Evolutionary conservation across 768 basidiomycete genomes (phyloP).

Genomic region (Pleurotus pulmonarius): DNA sequence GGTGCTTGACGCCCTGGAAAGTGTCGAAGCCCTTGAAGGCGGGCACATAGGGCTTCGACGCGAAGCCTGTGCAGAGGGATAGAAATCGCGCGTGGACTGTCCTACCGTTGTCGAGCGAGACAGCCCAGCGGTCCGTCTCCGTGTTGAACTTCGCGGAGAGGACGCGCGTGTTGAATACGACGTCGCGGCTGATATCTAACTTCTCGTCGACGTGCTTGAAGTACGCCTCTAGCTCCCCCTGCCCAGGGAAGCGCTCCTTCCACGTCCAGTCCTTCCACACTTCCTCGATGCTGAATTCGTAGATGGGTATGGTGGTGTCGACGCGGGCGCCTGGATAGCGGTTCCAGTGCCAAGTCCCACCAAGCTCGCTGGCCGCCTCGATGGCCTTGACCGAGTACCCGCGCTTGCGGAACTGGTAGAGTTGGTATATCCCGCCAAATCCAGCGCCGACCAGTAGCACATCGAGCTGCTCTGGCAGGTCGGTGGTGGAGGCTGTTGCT

Average conservation of each 20-base stretch:
- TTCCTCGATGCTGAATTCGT: conserved; percentile 5
- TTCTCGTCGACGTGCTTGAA: conserved; percentile 21
- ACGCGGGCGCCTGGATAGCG: conserved; percentile 7
- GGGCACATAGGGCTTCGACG: conserved; percentile 19
- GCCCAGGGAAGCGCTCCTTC: background rate
- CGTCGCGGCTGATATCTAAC: conserved; percentile 19
- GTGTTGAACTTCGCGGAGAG: conserved; percentile 17
- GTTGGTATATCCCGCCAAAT: conserved; percentile 2
- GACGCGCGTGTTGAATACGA: conserved; percentile 19
- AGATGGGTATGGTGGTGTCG: conserved; percentile 1
- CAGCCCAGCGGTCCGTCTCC: conserved; percentile 16
- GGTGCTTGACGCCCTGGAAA: conserved; percentile 20
- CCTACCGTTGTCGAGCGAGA: conserved; percentile 15
- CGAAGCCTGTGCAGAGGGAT: conserved; percentile 20
- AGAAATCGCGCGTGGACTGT: conserved; percentile 17
- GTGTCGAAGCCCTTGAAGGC: conserved; percentile 15
- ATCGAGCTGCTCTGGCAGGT: background rate
- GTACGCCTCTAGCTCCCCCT: conserved; percentile 13
- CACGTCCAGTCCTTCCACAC: conserved; percentile 2
- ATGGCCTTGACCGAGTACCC: conserved; percentile 1
- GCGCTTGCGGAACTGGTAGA: background rate
- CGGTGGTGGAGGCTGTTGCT: background rate
- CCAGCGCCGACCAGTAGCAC: conserved; percentile 5
- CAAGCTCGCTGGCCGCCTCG: conserved; percentile 13
- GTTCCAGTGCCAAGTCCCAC: conserved; percentile 8